Percentiles rank a stretch among this genome's conserved stretches.
Evolutionary conservation across 495 filamentous ascomycete species (phyloP).

Genomic region (Penicillium daleae): DNA sequence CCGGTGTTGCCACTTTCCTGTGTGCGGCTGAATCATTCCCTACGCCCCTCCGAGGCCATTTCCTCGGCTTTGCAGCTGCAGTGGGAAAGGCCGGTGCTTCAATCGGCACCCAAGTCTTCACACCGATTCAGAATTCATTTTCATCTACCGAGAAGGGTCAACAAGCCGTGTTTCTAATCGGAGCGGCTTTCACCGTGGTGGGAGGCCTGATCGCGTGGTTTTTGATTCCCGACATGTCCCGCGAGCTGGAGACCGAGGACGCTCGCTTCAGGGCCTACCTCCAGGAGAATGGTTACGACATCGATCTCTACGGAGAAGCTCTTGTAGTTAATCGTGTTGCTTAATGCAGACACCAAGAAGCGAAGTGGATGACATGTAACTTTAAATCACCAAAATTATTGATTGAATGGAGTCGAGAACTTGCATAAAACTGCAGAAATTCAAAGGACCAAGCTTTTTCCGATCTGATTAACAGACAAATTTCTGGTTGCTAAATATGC

Average conservation of each 20-base stretch:
- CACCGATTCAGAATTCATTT: slow-evolving; percentile 47
- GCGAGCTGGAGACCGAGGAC: slow-evolving; percentile 51
- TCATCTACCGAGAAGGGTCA: slow-evolving; percentile 40
- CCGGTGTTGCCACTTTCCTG: slow-evolving; percentile 51
- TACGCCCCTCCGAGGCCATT: slow-evolving; percentile 54
- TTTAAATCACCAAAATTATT: no score
- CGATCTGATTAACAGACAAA: no score
- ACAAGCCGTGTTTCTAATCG: slow-evolving; percentile 53
- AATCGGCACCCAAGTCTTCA: slow-evolving; percentile 52
- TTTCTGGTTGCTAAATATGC: no score
- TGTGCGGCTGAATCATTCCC: slow-evolving; percentile 53
- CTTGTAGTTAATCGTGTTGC: slow-evolving; percentile 17
- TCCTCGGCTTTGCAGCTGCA: slow-evolving; percentile 51
- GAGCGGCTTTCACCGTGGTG: slow-evolving; percentile 43
- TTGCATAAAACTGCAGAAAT: no score
- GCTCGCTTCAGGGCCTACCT: slow-evolving; percentile 47
- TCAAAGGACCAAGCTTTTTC: no score
- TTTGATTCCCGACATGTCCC: slow-evolving; percentile 49
- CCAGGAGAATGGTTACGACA: slow-evolving; percentile 45
- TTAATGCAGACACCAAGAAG: neutral
- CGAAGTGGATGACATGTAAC: no score
- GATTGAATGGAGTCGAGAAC: no score
- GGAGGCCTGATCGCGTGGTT: slow-evolving; percentile 49
- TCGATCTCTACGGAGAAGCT: slow-evolving; percentile 28
- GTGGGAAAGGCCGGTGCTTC: slow-evolving; percentile 54